Conservation (phyloP, 106 monocot genomes). For the Dendrobium huoshanense region DNA sequence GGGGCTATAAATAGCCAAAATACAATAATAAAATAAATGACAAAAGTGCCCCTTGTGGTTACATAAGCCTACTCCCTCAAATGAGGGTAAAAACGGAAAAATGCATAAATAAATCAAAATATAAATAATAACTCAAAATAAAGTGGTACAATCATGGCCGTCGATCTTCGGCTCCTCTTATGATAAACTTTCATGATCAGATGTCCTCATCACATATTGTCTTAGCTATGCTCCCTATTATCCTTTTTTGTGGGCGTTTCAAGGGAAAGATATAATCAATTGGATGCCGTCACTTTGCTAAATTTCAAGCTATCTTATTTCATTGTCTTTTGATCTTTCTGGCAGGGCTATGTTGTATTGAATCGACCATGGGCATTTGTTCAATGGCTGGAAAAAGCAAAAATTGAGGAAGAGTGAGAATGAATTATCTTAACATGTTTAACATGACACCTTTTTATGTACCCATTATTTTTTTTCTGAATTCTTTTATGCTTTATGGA, state of each 20-base stretch:
- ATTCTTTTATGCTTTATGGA: not conserved
- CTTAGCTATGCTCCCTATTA: not conserved
- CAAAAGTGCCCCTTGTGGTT: too few species aligned
- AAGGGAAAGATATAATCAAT: not conserved
- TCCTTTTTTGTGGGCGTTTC: not conserved
- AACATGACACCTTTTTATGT: not conserved
- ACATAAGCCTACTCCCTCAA: too few species aligned
- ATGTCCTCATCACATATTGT: not conserved
- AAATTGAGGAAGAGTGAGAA: constrained; percentile 27
- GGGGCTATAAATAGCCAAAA: too few species aligned
- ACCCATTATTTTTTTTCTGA: not conserved
- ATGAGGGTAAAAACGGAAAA: too few species aligned
- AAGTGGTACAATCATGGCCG: too few species aligned
- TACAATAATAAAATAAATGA: too few species aligned
- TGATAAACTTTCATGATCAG: too few species aligned
- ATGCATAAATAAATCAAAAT: too few species aligned
- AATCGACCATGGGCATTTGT: constrained; percentile 36
- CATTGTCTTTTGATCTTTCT: not conserved
- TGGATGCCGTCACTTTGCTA: not conserved
- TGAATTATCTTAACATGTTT: not conserved
- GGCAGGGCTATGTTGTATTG: constrained; percentile 25
- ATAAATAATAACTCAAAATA: too few species aligned
- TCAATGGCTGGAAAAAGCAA: constrained; percentile 27
- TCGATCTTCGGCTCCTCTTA: too few species aligned
- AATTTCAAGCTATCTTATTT: not conserved